Percentiles rank a stretch among this genome's conserved stretches.
These are phyloP conservation scores for Malassezia globosa DNA, from an alignment of 1,284 basidiomycete genomes.

Conservation along the genomic window DNA sequence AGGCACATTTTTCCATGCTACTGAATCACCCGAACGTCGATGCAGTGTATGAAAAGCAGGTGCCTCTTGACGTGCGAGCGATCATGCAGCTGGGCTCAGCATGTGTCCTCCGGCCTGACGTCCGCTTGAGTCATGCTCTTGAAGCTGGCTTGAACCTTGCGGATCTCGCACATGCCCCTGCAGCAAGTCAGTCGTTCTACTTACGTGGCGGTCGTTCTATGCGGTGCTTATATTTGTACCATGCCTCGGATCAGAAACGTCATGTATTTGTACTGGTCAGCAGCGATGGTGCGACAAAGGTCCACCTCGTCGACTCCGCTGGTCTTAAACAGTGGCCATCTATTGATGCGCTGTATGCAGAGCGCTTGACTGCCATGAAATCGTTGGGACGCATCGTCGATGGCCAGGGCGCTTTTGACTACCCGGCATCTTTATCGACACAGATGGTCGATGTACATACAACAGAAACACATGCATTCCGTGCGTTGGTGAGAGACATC, in stretches of 20 bases:
- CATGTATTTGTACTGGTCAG: conserved; percentile 86
- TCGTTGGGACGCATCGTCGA: conserved; percentile 26
- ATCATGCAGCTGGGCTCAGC: conserved; percentile 73
- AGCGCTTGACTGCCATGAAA: conserved; percentile 51
- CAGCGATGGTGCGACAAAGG: conserved; percentile 52
- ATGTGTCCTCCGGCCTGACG: conserved; percentile 59
- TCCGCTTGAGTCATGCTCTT: conserved; percentile 70
- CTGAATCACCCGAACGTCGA: conserved; percentile 91
- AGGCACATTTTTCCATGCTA: conserved; percentile 80
- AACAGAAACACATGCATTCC: conserved; percentile 67
- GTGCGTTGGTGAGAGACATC: conserved; percentile 78
- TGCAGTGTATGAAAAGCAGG: conserved; percentile 84
- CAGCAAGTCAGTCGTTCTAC: conserved; percentile 50
- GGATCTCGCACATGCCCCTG: conserved; percentile 53
- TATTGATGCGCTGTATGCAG: conserved; percentile 62
- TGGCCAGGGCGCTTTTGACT: conserved; percentile 53
- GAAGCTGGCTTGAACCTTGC: conserved; percentile 72
- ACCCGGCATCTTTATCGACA: conserved; percentile 63
- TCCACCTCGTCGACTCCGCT: conserved; percentile 84
- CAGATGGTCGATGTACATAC: conserved; percentile 61
- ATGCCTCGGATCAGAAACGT: conserved; percentile 63
- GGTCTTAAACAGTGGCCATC: conserved; percentile 70
- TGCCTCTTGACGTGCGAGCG: conserved; percentile 74
- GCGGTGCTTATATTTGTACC: conserved; percentile 84
- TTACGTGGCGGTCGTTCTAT: conserved; percentile 62